Evolutionary conservation across 2,329 filamentous ascomycete genomes (phyloP), one percentile per base, ranked within the genome.

Genomic region (Trichophyton benhamiae): DNA sequence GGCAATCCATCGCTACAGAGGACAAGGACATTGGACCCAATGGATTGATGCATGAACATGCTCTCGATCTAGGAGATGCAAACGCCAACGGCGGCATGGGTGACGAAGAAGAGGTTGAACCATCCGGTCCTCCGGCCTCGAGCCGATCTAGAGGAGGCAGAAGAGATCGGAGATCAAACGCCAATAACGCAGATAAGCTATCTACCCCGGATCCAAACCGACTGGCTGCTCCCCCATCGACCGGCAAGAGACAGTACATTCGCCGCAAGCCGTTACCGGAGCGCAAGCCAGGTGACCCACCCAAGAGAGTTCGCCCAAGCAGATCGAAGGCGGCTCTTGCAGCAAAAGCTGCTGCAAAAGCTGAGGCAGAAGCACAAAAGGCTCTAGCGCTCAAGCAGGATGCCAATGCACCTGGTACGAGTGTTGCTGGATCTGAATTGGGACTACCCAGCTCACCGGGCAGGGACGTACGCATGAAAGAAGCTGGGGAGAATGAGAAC

Each of bases 1-100:
- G 74, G 64, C 75, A 77, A 55, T 58, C 61, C 15, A 59, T 65
- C n/a, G 49, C 62, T 13, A 42, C 61, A 1, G 60, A 58, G 15
- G 61, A 65, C 22, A 60, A 61, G 30, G 63, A 64, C 11, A 59
- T 60, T 25, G 57, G 58, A 6, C 44, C 46, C 1, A 64, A 64
- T n/a, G 60, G 62, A 9, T 33, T 63, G 41, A 52, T 57, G 30
- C 33, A 17, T 20, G 58, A 63, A 11, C 61, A 63, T n/a, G 59
- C 59, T 38, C 33, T 38, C 25, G 52, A 25, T 25, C 13, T 58
- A 27, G 33, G 30, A 30, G 30, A 58, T 25, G 27, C 33, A 17
- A 20, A 17, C 9, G 55, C 55, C 20, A 42, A 38, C 22, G 33
- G n/a, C 20, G 55, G 55, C 8, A 42, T 42, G 38, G 55, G 55